phyloP scores from a whole-genome alignment of 2,329 filamentous ascomycete genomes.

The Meredithiella fracta region DNA sequence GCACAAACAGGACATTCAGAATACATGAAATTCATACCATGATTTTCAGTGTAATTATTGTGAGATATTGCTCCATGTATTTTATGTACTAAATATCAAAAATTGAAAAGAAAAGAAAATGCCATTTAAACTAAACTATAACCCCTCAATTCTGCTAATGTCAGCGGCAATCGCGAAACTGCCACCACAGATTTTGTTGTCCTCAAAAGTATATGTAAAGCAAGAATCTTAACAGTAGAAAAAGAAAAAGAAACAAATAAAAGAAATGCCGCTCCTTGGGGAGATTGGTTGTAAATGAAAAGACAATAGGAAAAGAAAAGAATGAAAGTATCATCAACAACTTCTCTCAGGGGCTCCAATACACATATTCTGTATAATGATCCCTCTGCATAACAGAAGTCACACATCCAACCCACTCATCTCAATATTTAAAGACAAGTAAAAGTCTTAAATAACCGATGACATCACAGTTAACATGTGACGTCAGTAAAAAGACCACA shows the following conservation, averaged over 20 bases:
- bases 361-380: background rate
- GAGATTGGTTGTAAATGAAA: slow-evolving; percentile 3
- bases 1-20: too few relatives aligned
- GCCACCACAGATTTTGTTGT: background rate
- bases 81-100: background rate
- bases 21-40: too few relatives aligned
- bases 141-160: background rate
- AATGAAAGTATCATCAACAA: background rate
- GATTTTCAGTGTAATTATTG: too few relatives aligned
- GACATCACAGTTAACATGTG: too few relatives aligned
- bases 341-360: background rate
- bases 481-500: background rate
- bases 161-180: background rate
- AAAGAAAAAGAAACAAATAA: slow-evolving; percentile 3
- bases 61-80: too few relatives aligned
- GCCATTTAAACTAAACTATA: background rate
- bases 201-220: slow-evolving; percentile 1
- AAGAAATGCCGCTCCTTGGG: slow-evolving; percentile 5
- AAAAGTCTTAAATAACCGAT: too few relatives aligned
- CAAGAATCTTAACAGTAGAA: background rate
- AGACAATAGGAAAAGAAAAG: background rate
- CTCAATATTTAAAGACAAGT: too few relatives aligned
- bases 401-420: too few relatives aligned
- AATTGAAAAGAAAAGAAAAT: background rate
- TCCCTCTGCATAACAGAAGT: too few relatives aligned